phyloP scores from a whole-genome alignment of 75 land plant species.

The Isoetes taiwanensis region DNA sequence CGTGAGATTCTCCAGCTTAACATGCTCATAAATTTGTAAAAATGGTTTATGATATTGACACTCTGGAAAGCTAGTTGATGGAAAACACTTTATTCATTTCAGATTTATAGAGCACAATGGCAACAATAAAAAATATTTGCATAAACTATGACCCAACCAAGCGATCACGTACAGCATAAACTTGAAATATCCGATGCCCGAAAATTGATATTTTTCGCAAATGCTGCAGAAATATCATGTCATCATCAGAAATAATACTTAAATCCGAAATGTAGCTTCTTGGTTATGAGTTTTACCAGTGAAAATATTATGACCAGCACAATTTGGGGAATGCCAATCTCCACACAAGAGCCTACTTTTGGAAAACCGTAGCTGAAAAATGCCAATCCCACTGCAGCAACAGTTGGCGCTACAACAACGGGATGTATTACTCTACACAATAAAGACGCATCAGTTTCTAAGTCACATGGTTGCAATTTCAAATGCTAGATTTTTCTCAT shows the following conservation, averaged over 20 bases:
- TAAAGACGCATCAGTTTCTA: neutral
- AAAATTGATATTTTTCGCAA: conserved; percentile 59
- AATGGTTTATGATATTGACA: neutral
- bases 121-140: neutral
- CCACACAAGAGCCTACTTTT: conserved; percentile 72
- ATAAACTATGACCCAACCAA: neutral
- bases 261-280: neutral
- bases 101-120: neutral
- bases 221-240: conserved; percentile 44
- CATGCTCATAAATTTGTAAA: neutral
- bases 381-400: conserved; percentile 86
- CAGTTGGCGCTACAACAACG: conserved; percentile 92
- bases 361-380: conserved; percentile 93
- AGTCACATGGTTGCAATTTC: neutral
- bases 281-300: conserved; percentile 36
- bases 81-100: no score
- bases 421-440: conserved; percentile 75
- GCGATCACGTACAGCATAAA: conserved; percentile 63
- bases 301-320: conserved; percentile 57
- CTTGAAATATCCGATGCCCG: conserved; percentile 68
- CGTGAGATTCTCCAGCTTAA: neutral
- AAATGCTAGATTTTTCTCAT: neutral
- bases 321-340: conserved; percentile 68
- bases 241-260: neutral
- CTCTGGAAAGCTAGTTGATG: neutral